phyloP scores from a whole-genome alignment of 2,329 filamentous ascomycete genomes.

The Orbilia oligospora region DNA sequence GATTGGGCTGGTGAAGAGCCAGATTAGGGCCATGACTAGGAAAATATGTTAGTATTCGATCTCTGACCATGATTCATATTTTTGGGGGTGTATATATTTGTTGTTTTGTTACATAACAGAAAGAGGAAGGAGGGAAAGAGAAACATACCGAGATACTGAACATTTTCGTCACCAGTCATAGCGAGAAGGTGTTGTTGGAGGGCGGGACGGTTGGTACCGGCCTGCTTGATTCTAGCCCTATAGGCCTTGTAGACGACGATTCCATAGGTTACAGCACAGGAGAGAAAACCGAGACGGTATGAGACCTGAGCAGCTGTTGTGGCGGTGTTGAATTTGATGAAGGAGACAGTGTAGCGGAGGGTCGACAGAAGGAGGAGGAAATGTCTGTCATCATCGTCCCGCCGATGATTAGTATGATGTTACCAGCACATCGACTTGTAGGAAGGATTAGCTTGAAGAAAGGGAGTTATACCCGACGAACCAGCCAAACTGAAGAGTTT shows the following conservation, averaged over 20 bases:
- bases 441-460: conserved; percentile 23
- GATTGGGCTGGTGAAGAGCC: conserved; percentile 92
- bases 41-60: conserved; percentile 28
- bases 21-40: conserved; percentile 90
- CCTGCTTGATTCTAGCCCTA: conserved; percentile 80
- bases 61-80: neutral
- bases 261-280: conserved; percentile 92
- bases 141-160: conserved; percentile 90
- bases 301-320: conserved; percentile 82
- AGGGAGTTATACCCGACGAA: conserved; percentile 79
- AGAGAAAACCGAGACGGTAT: conserved; percentile 91
- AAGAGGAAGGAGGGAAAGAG: conserved; percentile 9
- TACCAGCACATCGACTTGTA: neutral
- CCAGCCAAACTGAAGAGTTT: conserved; percentile 94
- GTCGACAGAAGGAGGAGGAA: conserved; percentile 86
- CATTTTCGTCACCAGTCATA: conserved; percentile 89
- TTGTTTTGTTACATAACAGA: neutral
- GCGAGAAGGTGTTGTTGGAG: conserved; percentile 75
- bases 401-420: conserved; percentile 28
- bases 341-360: conserved; percentile 85
- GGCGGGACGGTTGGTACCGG: conserved; percentile 69
- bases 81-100: neutral
- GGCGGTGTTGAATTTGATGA: conserved; percentile 89
- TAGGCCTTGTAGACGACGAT: conserved; percentile 99
- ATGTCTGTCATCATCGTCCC: conserved; percentile 74